Evolutionary conservation across 495 filamentous ascomycete genomes (phyloP).

Genomic region (Friedmanniomyces simplex): DNA sequence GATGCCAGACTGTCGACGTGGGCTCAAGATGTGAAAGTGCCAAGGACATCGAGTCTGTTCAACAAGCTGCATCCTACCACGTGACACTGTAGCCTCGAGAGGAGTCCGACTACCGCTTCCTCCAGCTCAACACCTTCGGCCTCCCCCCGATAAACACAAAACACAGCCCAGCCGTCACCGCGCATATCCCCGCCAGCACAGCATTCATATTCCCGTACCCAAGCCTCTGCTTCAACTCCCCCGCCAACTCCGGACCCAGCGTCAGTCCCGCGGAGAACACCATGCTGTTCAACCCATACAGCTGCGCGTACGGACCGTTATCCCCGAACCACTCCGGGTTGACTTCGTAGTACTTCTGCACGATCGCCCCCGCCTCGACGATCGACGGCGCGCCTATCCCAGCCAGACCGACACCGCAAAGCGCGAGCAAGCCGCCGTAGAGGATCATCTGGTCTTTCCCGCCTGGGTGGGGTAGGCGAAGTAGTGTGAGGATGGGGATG

Average conservation of each 20-base stretch:
- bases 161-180: constrained; percentile 36
- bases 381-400: constrained; percentile 37
- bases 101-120: not conserved
- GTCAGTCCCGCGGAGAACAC: constrained; percentile 43
- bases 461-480: constrained; percentile 38
- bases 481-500: constrained; percentile 39
- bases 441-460: constrained; percentile 30
- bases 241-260: constrained; percentile 40
- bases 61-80: not conserved
- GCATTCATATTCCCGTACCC: constrained; percentile 52
- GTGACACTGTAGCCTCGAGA: not conserved
- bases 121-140: constrained; percentile 21
- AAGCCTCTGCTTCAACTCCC: constrained; percentile 37
- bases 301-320: constrained; percentile 46
- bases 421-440: constrained; percentile 38
- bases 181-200: constrained; percentile 38
- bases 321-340: constrained; percentile 38
- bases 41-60: too few species aligned
- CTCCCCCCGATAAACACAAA: constrained; percentile 41
- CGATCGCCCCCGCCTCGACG: constrained; percentile 28
- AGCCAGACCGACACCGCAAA: constrained; percentile 41
- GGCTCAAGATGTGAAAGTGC: too few species aligned
- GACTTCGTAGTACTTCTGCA: constrained; percentile 31
- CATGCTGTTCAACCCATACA: constrained; percentile 47
- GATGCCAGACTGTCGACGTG: too few species aligned